phyloP scores from a whole-genome alignment of 225 moss, liverwort and hornwort genomes.

The Rhytidiadelphus loreus region DNA sequence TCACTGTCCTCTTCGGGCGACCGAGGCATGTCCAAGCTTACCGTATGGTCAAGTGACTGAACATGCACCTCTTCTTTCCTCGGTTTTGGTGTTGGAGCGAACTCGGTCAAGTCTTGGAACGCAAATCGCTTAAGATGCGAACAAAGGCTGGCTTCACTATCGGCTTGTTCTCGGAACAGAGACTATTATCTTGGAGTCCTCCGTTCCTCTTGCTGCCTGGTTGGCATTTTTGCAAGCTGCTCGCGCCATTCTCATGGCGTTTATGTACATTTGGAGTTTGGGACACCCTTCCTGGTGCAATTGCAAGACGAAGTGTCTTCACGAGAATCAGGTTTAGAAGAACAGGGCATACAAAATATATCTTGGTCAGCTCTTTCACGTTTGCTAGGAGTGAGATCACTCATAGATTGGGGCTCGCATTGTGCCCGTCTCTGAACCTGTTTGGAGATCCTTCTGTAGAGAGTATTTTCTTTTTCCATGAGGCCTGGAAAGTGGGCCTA shows the following conservation, averaged over 20 bases:
- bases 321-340: neutral
- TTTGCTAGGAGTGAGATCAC: neutral
- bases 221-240: neutral
- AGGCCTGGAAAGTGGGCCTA: neutral
- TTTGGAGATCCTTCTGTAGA: slow-evolving; percentile 9
- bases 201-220: neutral
- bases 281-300: neutral
- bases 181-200: neutral
- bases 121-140: neutral
- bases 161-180: neutral
- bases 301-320: neutral
- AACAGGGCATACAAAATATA: neutral
- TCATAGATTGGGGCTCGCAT: slow-evolving; percentile 19
- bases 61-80: neutral
- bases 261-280: neutral
- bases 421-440: slow-evolving; percentile 10
- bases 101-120: neutral
- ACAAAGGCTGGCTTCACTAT: neutral
- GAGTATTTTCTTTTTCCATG: neutral
- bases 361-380: neutral
- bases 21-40: slow-evolving; percentile 33
- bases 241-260: neutral
- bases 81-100: neutral
- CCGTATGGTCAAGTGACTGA: slow-evolving; percentile 43
- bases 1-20: slow-evolving; percentile 23